Evolutionary conservation across 768 basidiomycete species (phyloP), one percentile per base, ranked within the genome.

Genomic region (Boletus pseudo-olivaceus): DNA sequence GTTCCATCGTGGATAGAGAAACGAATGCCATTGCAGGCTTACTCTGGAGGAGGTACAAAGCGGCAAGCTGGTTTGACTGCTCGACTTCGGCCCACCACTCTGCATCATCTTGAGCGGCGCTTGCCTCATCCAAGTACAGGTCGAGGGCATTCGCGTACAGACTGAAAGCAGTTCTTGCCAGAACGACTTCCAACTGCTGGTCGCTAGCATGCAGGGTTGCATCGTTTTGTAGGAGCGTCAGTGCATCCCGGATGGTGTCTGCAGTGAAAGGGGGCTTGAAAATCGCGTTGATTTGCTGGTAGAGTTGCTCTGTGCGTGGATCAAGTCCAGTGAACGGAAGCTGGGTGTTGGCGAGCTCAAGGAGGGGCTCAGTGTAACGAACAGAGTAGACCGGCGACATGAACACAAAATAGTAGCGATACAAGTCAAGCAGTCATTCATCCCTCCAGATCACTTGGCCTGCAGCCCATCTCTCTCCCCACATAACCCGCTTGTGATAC

Each of bases 401-500:
- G 51, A 32, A 54, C 32, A 30, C 4, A 53, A 20, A 23, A 45
- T 52, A 19, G 52, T 62, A 43, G 29, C n/a, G 32, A 29, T 34
- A 54, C 55, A 41, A 56, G 34, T 32, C 38, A 30, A 47, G 5
- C 43, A 27, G 38, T 55, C 38, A 67, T 23, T 87, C 80, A 47
- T 92, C 89, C 59, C 84, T 78, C 93, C 94, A 97, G 29, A 80
- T 78, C 7, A 98, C 93, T 61, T 92, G 86, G 2, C 90, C 91
- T 33, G 81, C 78, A 1, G 84, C 76, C 93, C 95, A 98, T 61
- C 87, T 78, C 66, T 93, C 90, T 17, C 84, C 83, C 90, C 92
- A 97, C 67, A 96, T 85, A 2, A 85, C 85, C 17, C 95, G 79
- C 72, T 96, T 97, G 69, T 98, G 95, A 70, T 93, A 98, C n/a